Evolutionary conservation across 2,329 filamentous ascomycete genomes (phyloP).

Genomic region (Xylariomycetidae sp.): DNA sequence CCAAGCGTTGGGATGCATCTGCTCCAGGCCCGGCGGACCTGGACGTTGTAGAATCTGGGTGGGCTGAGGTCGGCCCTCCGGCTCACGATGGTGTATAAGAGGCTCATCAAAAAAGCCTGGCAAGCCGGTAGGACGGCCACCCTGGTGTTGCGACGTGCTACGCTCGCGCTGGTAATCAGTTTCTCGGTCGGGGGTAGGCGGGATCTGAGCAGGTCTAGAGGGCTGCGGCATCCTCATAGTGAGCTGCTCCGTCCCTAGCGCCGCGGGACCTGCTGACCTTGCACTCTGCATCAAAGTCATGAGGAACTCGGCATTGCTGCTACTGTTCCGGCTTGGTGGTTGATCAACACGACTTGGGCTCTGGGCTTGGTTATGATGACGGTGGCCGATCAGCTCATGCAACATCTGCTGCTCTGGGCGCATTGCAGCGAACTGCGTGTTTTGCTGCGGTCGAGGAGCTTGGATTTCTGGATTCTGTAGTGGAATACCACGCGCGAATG

Average conservation of each 20-base stretch:
- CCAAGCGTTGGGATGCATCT: constrained; percentile 51
- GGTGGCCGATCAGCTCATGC: constrained; percentile 56
- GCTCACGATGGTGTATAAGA: constrained; percentile 42
- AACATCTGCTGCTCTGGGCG: constrained; percentile 55
- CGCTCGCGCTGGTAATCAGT: constrained; percentile 40
- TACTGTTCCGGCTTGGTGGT: constrained; percentile 38
- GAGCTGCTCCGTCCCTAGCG: constrained; percentile 47
- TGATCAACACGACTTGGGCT: constrained; percentile 42
- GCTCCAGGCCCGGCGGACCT: constrained; percentile 56
- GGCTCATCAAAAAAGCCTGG: constrained; percentile 52
- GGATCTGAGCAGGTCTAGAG: constrained; percentile 43
- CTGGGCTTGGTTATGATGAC: constrained; percentile 51
- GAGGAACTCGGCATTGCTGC: constrained; percentile 75
- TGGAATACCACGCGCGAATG: constrained; percentile 35
- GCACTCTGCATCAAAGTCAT: constrained; percentile 72
- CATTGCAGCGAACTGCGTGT: constrained; percentile 41
- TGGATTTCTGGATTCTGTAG: constrained; percentile 48
- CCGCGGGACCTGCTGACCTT: constrained; percentile 30
- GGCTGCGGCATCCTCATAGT: constrained; percentile 50
- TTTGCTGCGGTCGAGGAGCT: constrained; percentile 41
- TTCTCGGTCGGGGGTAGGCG: constrained; percentile 45
- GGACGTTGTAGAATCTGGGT: constrained; percentile 63
- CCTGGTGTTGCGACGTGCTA: constrained; percentile 29
- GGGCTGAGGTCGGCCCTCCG: constrained; percentile 44
- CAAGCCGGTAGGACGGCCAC: constrained; percentile 30